phyloP scores from a whole-genome alignment of 306 rosid species.

The Astragalus membranaceus region DNA sequence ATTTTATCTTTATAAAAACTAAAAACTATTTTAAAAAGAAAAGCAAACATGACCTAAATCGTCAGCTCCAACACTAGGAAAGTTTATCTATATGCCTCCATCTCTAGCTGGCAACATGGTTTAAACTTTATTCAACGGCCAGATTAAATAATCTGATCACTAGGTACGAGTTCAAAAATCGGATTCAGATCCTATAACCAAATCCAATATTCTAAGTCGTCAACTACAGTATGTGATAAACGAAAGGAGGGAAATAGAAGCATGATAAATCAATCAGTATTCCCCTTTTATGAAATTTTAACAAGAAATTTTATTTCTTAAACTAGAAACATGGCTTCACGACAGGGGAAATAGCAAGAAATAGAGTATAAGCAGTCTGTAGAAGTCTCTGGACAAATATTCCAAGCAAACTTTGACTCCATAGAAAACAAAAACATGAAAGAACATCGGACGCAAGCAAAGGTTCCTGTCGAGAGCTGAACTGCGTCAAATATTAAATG shows the following conservation, averaged over 20 bases:
- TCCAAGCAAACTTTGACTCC: slow-evolving; percentile 34
- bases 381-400: slow-evolving; percentile 34
- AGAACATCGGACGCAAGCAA: slow-evolving; percentile 27
- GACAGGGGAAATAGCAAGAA: slow-evolving; percentile 19
- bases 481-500: background rate
- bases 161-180: background rate
- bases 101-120: background rate
- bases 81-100: background rate
- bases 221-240: background rate
- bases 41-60: background rate
- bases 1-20: no score
- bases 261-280: background rate
- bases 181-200: background rate
- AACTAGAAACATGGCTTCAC: slow-evolving; percentile 21
- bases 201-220: background rate
- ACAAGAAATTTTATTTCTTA: slow-evolving; percentile 41
- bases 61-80: background rate
- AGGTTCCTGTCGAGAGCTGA: slow-evolving; percentile 40
- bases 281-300: slow-evolving; percentile 18
- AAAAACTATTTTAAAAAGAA: background rate
- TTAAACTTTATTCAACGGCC: background rate
- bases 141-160: background rate
- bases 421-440: slow-evolving; percentile 32
- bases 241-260: background rate
- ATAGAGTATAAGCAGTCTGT: slow-evolving; percentile 22